Percentiles rank a stretch among this genome's conserved stretches.
Conservation (phyloP, 768 basidiomycete genomes). For the Pluteus cervinus region DNA sequence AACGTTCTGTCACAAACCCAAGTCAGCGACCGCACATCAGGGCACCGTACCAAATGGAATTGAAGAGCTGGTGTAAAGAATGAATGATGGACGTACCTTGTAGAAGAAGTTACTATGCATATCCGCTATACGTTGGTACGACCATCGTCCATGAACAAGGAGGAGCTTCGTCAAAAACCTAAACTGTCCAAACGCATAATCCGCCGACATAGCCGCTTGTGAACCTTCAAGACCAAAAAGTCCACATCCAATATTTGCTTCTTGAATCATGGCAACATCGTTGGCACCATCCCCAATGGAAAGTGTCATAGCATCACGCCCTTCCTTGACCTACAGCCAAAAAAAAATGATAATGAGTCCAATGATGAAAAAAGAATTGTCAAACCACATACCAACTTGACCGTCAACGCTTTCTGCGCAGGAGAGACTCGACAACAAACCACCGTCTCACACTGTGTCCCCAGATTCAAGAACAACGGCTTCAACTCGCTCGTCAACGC, state of each 20-base stretch:
- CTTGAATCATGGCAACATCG: conserved; percentile 99
- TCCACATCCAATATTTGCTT: conserved; percentile 97
- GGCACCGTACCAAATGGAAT: not conserved
- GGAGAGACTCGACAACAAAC: conserved; percentile 98
- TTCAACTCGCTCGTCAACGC: conserved; percentile 78
- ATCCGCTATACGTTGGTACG: conserved; percentile 91
- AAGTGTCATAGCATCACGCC: conserved; percentile 91
- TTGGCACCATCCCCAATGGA: conserved; percentile 98
- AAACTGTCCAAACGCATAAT: conserved; percentile 98
- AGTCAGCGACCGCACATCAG: conserved; percentile 6
- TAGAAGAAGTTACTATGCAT: conserved; percentile 99
- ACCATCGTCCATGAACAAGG: conserved; percentile 95
- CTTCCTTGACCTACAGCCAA: conserved; percentile 77
- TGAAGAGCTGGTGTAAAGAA: not conserved
- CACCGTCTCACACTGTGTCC: conserved; percentile 95
- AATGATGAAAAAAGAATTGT: conserved; percentile 4
- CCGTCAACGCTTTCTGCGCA: conserved; percentile 96
- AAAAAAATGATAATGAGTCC: conserved; percentile 4
- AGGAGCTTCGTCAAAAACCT: conserved; percentile 87
- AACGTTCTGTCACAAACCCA: conserved; percentile 52
- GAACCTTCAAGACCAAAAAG: conserved; percentile 92
- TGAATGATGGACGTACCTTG: conserved; percentile 52
- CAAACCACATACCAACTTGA: conserved; percentile 68
- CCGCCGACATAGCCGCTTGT: conserved; percentile 98
- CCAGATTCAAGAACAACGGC: conserved; percentile 81